phyloP scores from a whole-genome alignment of 75 land plant species.

The Isoetes taiwanensis region DNA sequence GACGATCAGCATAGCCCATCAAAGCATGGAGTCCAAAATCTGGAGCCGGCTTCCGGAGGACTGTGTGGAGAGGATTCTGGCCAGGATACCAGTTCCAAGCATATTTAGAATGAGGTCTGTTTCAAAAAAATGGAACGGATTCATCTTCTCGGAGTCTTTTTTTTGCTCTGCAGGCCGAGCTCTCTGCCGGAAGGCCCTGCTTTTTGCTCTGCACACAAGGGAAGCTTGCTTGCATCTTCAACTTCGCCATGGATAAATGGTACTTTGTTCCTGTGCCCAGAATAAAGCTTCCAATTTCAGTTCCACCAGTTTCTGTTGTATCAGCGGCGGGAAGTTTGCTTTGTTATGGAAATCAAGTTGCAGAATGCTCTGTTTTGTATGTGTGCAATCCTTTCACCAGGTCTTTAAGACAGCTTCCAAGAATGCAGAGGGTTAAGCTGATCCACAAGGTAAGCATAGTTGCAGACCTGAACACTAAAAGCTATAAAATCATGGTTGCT shows the following conservation, averaged over 20 bases:
- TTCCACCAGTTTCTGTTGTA: slow-evolving; percentile 13
- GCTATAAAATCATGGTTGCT: slow-evolving; percentile 26
- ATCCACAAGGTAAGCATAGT: slow-evolving; percentile 29
- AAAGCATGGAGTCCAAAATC: slow-evolving; percentile 45
- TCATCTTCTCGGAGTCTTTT: slow-evolving; percentile 13
- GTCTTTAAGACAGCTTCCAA: slow-evolving; percentile 11
- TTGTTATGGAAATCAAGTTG: slow-evolving; percentile 21
- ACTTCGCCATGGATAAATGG: slow-evolving; percentile 13
- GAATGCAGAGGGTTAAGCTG: slow-evolving; percentile 20
- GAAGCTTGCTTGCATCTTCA: slow-evolving; percentile 10
- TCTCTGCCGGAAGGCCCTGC: slow-evolving; percentile 11
- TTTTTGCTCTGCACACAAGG: slow-evolving; percentile 24
- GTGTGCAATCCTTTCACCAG: slow-evolving; percentile 30
- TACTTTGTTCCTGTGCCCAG: slow-evolving; percentile 11
- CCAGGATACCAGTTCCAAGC: slow-evolving; percentile 24
- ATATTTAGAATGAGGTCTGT: slow-evolving; percentile 26
- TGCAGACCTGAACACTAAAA: background rate
- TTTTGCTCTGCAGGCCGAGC: slow-evolving; percentile 8
- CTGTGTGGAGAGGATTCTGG: slow-evolving; percentile 24
- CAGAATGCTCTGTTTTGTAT: slow-evolving; percentile 21
- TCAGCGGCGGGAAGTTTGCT: slow-evolving; percentile 26
- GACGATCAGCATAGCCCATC: too few relatives aligned
- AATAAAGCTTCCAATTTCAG: too few relatives aligned
- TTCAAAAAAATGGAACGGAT: slow-evolving; percentile 21
- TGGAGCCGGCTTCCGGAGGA: slow-evolving; percentile 37